A percentile compares a stretch with the other conserved stretches of the same genome.
Conservation (phyloP, 2,329 filamentous ascomycete species). For the Colletotrichum tofieldiae region DNA sequence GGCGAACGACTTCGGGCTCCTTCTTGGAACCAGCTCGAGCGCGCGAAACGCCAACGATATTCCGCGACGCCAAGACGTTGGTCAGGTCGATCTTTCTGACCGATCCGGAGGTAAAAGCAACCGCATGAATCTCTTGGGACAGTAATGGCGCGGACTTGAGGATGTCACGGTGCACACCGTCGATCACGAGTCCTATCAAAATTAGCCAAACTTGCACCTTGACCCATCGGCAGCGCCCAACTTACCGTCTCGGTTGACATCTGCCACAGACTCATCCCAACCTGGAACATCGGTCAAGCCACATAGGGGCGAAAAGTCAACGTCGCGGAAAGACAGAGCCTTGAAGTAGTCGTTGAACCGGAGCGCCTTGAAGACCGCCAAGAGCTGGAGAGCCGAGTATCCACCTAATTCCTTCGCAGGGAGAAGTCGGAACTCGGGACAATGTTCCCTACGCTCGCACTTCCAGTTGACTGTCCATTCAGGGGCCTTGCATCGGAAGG, state of each 20-base stretch:
- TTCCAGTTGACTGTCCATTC: conserved; percentile 69
- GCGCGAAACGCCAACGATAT: conserved; percentile 30
- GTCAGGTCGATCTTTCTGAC: conserved; percentile 69
- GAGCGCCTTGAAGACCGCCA: conserved; percentile 71
- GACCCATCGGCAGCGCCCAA: neutral
- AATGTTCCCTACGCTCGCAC: conserved; percentile 58
- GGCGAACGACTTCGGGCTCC: conserved; percentile 60
- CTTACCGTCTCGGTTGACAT: conserved; percentile 68
- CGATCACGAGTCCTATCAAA: conserved; percentile 37
- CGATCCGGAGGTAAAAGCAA: conserved; percentile 70
- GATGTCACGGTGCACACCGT: conserved; percentile 46
- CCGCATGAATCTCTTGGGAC: conserved; percentile 70
- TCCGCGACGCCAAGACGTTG: conserved; percentile 54
- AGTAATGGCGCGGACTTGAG: conserved; percentile 62
- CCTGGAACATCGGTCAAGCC: conserved; percentile 60
- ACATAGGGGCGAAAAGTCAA: conserved; percentile 63
- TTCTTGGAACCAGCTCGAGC: conserved; percentile 33
- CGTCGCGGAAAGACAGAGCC: conserved; percentile 68
- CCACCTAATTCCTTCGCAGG: conserved; percentile 55
- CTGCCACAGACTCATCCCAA: conserved; percentile 64
- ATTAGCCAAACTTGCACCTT: conserved; percentile 4
- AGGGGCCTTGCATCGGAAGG: conserved; percentile 65
- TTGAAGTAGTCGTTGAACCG: conserved; percentile 74
- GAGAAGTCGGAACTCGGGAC: conserved; percentile 70
- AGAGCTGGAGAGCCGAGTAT: conserved; percentile 67